These are phyloP conservation scores for Pseudogymnoascus sp. DNA, from an alignment of 2,329 filamentous ascomycete genomes.

Conservation along the genomic window DNA sequence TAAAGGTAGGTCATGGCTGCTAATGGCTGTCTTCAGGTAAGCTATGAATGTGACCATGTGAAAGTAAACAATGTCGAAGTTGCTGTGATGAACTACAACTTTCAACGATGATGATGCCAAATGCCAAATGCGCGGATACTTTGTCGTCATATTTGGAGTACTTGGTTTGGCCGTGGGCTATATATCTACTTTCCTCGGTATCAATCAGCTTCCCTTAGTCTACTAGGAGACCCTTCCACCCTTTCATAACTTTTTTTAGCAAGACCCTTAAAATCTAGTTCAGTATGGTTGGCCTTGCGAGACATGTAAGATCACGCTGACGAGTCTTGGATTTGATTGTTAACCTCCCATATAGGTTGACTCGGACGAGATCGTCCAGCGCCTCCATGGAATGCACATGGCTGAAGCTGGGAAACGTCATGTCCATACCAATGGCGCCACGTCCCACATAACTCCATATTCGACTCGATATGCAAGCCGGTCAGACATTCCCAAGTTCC, in stretches of 20 bases:
- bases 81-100: not conserved
- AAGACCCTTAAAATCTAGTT: not conserved
- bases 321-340: not conserved
- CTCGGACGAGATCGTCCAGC: constrained; percentile 48
- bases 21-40: too few relatives aligned
- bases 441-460: constrained; percentile 51
- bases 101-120: not conserved
- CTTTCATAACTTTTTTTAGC: not conserved
- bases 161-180: not conserved
- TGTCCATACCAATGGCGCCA: constrained; percentile 35
- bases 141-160: not conserved
- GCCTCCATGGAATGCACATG: constrained; percentile 41
- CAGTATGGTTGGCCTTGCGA: constrained; percentile 3
- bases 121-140: not conserved
- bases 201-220: not conserved
- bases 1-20: not conserved
- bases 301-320: not conserved
- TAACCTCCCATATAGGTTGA: constrained; percentile 36
- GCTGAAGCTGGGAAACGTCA: constrained; percentile 30
- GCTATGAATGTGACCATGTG: not conserved
- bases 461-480: constrained; percentile 49
- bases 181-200: not conserved
- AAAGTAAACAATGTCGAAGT: not conserved
- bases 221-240: not conserved
- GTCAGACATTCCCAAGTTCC: constrained; percentile 53